Conservation (phyloP, 495 filamentous ascomycete genomes). For the Parmelia sp. region DNA sequence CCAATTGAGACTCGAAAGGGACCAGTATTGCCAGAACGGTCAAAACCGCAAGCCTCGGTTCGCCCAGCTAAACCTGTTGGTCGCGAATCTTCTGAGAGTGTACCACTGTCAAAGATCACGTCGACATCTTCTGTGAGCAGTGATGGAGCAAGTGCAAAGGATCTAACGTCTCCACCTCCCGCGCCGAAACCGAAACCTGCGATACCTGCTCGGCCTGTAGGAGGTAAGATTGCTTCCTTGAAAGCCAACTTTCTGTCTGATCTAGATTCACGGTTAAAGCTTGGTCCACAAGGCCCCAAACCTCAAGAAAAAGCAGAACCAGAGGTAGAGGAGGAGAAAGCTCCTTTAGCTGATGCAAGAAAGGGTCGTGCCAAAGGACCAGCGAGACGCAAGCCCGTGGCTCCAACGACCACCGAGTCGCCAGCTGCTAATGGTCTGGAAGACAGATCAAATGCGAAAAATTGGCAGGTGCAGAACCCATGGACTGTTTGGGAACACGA, state of each 20-base stretch:
- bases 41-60: constrained; percentile 74
- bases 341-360: constrained; percentile 73
- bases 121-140: constrained; percentile 35
- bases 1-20: constrained; percentile 45
- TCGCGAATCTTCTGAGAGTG: constrained; percentile 34
- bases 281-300: constrained; percentile 72
- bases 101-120: constrained; percentile 33
- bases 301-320: constrained; percentile 58
- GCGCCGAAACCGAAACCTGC: constrained; percentile 62
- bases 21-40: constrained; percentile 56
- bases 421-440: constrained; percentile 17
- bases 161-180: constrained; percentile 35
- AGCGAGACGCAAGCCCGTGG: constrained; percentile 65
- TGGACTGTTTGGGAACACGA: constrained; percentile 50
- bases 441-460: constrained; percentile 9
- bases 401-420: constrained; percentile 27
- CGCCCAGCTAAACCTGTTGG: constrained; percentile 56
- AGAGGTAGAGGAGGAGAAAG: constrained; percentile 57
- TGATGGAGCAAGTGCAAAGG: constrained; percentile 30
- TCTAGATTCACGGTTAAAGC: constrained; percentile 73
- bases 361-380: constrained; percentile 89
- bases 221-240: constrained; percentile 81
- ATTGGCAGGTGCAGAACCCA: constrained; percentile 37
- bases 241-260: constrained; percentile 88
- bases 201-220: constrained; percentile 72